A percentile compares a stretch with the other conserved stretches of the same genome.
Conservation (phyloP, 2,329 filamentous ascomycete genomes). For the Didymella segeticola region DNA sequence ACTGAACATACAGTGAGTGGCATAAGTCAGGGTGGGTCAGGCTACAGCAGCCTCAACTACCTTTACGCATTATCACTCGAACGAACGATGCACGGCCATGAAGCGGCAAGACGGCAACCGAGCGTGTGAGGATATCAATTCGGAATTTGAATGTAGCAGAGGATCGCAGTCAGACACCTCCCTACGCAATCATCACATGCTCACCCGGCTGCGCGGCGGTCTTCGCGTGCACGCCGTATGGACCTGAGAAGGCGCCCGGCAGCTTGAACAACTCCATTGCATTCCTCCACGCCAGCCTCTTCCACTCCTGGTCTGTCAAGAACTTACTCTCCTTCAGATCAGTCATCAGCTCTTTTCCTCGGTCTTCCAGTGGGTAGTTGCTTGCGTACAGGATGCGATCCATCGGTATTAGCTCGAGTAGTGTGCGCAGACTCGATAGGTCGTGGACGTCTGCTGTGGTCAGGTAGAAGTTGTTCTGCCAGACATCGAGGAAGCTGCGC, state of each 20-base stretch:
- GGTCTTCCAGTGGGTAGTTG: constrained; percentile 64
- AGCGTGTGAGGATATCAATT: neutral
- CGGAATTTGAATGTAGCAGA: neutral
- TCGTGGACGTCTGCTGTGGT: constrained; percentile 64
- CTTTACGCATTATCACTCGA: too few species aligned
- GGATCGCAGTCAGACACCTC: neutral
- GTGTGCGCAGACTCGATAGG: constrained; percentile 55
- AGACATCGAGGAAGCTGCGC: constrained; percentile 57
- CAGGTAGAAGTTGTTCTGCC: constrained; percentile 64
- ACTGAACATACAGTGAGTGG: too few species aligned
- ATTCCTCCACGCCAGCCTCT: constrained; percentile 59
- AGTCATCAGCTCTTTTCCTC: constrained; percentile 57
- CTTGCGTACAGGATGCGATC: constrained; percentile 64
- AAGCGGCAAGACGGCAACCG: neutral
- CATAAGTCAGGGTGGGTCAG: too few species aligned
- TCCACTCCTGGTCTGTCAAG: constrained; percentile 57
- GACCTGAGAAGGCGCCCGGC: neutral
- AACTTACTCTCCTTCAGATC: constrained; percentile 59
- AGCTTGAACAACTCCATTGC: constrained; percentile 49
- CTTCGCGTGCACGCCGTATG: constrained; percentile 1
- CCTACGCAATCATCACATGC: constrained; percentile 1
- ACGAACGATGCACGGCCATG: too few species aligned
- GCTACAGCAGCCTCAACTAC: too few species aligned
- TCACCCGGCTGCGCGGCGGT: constrained; percentile 1
- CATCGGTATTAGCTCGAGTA: constrained; percentile 54